These are phyloP conservation scores for Carex cristatella DNA, from an alignment of 176 grass and related monocot genomes.

Conservation along the genomic window DNA sequence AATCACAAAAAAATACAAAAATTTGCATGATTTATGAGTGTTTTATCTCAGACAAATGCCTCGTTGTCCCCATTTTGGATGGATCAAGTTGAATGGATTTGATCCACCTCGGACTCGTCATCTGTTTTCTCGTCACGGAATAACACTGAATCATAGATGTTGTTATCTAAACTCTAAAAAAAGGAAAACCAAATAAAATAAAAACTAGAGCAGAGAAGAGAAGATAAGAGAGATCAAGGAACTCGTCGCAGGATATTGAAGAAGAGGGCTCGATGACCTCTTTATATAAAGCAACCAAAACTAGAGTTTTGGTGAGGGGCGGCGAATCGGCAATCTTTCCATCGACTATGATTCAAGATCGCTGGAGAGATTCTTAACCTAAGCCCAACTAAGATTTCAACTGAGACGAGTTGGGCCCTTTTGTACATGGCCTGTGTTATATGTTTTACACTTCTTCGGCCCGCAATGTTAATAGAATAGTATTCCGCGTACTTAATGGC, in stretches of 20 bases:
- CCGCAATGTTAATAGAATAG: neutral
- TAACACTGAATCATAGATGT: neutral
- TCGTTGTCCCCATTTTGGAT: conserved; percentile 12
- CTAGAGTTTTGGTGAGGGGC: conserved; percentile 15
- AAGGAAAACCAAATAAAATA: neutral
- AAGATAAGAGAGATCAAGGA: neutral
- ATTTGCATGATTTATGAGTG: neutral
- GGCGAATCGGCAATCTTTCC: neutral
- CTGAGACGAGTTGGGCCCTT: neutral
- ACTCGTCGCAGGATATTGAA: neutral
- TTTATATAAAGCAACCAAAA: conserved; percentile 4
- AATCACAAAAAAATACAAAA: neutral
- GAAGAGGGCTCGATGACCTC: neutral
- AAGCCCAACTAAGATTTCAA: neutral
- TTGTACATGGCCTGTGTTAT: neutral
- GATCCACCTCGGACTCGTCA: conserved; percentile 25
- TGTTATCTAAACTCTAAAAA: neutral
- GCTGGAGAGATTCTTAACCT: neutral
- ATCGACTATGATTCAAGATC: neutral
- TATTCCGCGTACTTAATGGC: too few relatives aligned
- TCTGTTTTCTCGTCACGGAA: conserved; percentile 27
- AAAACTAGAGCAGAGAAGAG: neutral
- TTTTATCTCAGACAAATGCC: conserved; percentile 28
- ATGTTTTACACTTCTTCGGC: neutral
- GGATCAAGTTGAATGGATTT: conserved; percentile 26